These are phyloP conservation scores for Colletotrichum filicis DNA, from an alignment of 2,329 filamentous ascomycete species.

Conservation along the genomic window DNA sequence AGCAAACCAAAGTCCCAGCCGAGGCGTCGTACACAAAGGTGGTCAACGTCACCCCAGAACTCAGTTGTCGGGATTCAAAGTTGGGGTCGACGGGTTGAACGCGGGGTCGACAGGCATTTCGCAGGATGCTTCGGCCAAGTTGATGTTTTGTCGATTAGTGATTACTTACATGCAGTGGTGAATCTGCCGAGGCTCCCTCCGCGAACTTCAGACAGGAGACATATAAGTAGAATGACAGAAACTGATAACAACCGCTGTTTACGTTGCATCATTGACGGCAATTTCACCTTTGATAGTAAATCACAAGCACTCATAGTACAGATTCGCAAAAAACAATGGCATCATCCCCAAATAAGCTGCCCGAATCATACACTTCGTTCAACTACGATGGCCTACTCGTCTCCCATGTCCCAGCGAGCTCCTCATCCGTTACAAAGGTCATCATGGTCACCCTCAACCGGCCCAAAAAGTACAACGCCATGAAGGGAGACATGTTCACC, in stretches of 20 bases:
- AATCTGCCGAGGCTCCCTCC: background rate
- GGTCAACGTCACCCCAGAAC: too few species aligned
- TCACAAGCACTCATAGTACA: too few species aligned
- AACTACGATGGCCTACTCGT: constrained; percentile 36
- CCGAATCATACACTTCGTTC: background rate
- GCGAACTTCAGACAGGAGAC: too few species aligned
- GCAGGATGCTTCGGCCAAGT: background rate
- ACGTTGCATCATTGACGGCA: too few species aligned
- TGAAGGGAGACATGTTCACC: constrained; percentile 70
- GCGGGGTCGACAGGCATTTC: background rate
- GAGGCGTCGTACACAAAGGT: too few species aligned
- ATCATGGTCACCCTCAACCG: constrained; percentile 73
- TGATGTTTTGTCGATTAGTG: background rate
- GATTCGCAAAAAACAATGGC: background rate
- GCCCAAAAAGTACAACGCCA: constrained; percentile 75
- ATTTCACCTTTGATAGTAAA: too few species aligned
- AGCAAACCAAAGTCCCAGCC: too few species aligned
- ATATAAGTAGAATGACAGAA: too few species aligned
- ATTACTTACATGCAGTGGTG: background rate
- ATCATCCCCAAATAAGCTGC: too few species aligned
- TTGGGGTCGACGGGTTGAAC: background rate
- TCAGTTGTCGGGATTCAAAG: background rate
- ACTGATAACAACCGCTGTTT: too few species aligned
- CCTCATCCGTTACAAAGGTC: constrained; percentile 67
- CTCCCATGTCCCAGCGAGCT: constrained; percentile 59